Percentiles rank a stretch among this genome's conserved stretches.
Evolutionary conservation across 208 protist genomes (phyloP).

Genomic region (Leptomonas seymouri): DNA sequence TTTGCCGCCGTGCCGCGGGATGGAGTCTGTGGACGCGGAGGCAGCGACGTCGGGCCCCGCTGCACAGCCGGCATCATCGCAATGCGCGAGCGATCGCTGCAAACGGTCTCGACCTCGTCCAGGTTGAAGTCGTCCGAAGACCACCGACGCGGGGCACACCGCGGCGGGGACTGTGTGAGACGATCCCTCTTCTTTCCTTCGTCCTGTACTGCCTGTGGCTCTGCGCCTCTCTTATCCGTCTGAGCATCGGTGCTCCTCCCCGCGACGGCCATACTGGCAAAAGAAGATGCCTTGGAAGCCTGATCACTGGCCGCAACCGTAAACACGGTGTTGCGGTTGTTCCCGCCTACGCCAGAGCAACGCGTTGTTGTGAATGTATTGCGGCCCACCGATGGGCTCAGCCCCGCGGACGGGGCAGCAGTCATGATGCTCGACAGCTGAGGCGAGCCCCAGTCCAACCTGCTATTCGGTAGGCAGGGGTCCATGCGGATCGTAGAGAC

Average conservation of each 20-base stretch:
- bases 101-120: slow-evolving; percentile 38
- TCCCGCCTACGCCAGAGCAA: slow-evolving; percentile 16
- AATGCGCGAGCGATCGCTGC: slow-evolving; percentile 32
- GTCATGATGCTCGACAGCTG: neutral
- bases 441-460: neutral
- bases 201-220: neutral
- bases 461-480: neutral
- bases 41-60: slow-evolving; percentile 30
- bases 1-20: neutral
- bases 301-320: neutral
- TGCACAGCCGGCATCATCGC: slow-evolving; percentile 10
- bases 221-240: neutral
- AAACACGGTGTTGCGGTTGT: neutral
- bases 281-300: neutral
- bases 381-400: neutral
- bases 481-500: slow-evolving; percentile 35
- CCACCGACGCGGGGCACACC: slow-evolving; percentile 25
- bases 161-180: slow-evolving; percentile 3
- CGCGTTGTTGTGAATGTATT: slow-evolving; percentile 37
- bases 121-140: slow-evolving; percentile 27
- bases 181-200: neutral
- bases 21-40: slow-evolving; percentile 28
- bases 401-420: neutral
- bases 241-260: neutral
- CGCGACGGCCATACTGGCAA: neutral